These are phyloP conservation scores for Ustilago sp. DNA, from an alignment of 1,284 basidiomycete genomes.

Conservation along the genomic window DNA sequence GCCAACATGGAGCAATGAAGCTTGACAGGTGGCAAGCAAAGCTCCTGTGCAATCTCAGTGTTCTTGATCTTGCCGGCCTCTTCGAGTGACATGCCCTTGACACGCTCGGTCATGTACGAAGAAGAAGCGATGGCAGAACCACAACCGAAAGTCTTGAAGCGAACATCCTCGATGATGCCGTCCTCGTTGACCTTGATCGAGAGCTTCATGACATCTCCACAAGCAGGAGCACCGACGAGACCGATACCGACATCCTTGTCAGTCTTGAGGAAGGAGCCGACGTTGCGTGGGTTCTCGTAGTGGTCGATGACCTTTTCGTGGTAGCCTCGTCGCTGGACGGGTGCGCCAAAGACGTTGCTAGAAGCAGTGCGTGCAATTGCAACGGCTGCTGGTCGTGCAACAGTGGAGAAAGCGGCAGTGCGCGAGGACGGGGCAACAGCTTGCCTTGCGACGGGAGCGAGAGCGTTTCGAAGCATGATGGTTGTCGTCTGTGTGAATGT, in stretches of 20 bases:
- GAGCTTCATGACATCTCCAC: constrained; percentile 97
- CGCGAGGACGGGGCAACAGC: constrained; percentile 43
- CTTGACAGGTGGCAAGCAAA: constrained; percentile 90
- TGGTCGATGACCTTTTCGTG: constrained; percentile 70
- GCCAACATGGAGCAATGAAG: constrained; percentile 83
- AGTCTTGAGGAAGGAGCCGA: constrained; percentile 92
- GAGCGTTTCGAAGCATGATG: constrained; percentile 45
- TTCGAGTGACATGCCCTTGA: constrained; percentile 92
- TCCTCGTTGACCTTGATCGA: constrained; percentile 97
- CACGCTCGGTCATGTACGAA: constrained; percentile 82
- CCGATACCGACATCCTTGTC: constrained; percentile 94
- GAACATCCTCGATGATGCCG: constrained; percentile 94
- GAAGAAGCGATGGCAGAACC: constrained; percentile 94
- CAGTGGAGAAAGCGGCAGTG: constrained; percentile 36
- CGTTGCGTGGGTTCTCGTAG: constrained; percentile 69
- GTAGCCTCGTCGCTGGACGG: constrained; percentile 56
- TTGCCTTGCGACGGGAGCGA: constrained; percentile 43
- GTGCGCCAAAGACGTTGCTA: constrained; percentile 27
- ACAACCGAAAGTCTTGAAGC: constrained; percentile 81
- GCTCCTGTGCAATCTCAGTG: constrained; percentile 97
- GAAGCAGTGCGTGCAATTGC: constrained; percentile 27
- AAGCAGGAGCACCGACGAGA: constrained; percentile 96
- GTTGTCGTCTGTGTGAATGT: neutral
- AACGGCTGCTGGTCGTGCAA: constrained; percentile 43
- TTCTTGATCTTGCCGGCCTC: constrained; percentile 97